These are phyloP conservation scores for Strobilomyces echinocephalus DNA, from an alignment of 768 basidiomycete genomes.

Conservation along the genomic window DNA sequence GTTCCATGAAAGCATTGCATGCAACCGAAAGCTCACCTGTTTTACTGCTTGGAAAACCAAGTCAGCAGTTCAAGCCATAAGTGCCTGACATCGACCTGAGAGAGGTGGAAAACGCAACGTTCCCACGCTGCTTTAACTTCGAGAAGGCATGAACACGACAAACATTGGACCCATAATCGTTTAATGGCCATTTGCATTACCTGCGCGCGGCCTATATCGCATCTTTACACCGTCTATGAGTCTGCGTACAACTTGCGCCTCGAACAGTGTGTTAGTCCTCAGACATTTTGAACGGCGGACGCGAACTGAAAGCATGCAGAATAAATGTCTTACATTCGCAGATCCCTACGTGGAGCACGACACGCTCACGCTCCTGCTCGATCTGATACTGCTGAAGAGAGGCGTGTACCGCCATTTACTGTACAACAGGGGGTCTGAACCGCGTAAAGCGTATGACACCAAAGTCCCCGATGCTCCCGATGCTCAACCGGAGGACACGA, in stretches of 20 bases:
- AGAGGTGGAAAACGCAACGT: not conserved
- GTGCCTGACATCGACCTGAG: not conserved
- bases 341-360: constrained; percentile 90
- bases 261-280: constrained; percentile 71
- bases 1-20: not conserved
- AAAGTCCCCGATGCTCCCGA: not conserved
- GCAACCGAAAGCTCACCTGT: not conserved
- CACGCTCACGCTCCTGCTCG: constrained; percentile 63
- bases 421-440: constrained; percentile 72
- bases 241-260: constrained; percentile 73
- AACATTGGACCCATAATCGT: too few species aligned
- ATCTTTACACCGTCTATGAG: constrained; percentile 79
- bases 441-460: constrained; percentile 40
- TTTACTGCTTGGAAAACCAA: too few species aligned
- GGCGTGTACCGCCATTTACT: constrained; percentile 79
- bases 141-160: not conserved
- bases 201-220: constrained; percentile 60
- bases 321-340: constrained; percentile 60
- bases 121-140: constrained; percentile 5
- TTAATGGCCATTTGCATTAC: constrained; percentile 79
- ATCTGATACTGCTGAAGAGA: constrained; percentile 76
- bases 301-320: constrained; percentile 34
- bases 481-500: not conserved
- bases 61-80: too few species aligned
- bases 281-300: not conserved